phyloP scores from a whole-genome alignment of 345 rosid genomes.

The Aegle marmelos region DNA sequence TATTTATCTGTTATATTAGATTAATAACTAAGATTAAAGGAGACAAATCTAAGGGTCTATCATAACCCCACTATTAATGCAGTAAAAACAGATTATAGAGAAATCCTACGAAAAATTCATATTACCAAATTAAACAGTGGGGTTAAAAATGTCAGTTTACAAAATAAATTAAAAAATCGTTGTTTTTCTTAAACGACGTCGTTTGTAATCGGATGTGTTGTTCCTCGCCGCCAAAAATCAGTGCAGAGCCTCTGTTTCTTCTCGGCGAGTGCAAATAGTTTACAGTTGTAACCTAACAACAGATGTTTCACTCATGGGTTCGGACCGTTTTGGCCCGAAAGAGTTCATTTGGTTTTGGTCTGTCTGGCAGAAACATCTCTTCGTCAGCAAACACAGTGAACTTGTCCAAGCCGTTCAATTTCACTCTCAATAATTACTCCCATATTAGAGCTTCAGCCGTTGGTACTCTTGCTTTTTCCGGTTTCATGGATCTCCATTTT shows the following conservation, averaged over 20 bases:
- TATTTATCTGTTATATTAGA: no score
- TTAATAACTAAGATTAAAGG: no score
- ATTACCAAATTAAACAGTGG: no score
- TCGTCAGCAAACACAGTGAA: not conserved
- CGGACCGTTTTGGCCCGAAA: not conserved
- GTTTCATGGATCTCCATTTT: not conserved
- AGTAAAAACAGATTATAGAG: no score
- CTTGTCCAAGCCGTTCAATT: not conserved
- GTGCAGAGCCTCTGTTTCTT: not conserved
- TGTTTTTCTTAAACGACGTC: no score
- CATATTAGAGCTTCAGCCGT: not conserved
- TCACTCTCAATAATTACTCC: not conserved
- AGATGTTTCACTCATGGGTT: slow-evolving; percentile 3
- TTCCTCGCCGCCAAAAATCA: not conserved
- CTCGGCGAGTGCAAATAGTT: not conserved
- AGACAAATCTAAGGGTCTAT: no score
- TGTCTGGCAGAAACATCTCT: not conserved
- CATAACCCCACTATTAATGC: no score
- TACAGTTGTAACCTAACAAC: not conserved
- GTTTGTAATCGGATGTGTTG: not conserved
- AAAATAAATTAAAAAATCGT: no score
- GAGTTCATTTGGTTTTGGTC: not conserved
- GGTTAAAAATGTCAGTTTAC: no score
- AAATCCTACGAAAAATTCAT: no score
- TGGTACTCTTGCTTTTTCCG: not conserved